Percentiles rank a stretch among this genome's conserved stretches.
phyloP scores from a whole-genome alignment of 352 stramenopile genomes.

The Globisporangium yorkense region DNA sequence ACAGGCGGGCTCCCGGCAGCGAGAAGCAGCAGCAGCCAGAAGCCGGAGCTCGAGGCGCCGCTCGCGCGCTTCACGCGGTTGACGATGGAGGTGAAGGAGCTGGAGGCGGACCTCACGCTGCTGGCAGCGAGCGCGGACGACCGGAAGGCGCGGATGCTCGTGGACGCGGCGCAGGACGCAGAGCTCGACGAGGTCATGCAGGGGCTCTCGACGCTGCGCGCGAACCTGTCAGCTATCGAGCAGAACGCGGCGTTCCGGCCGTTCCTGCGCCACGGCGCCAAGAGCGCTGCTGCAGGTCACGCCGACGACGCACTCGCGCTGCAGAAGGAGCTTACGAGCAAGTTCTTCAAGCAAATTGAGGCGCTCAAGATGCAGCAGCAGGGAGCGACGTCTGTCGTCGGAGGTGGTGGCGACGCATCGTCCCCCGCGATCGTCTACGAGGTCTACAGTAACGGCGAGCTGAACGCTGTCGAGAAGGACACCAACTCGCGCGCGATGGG shows the following conservation, averaged over 20 bases:
- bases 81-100: slow-evolving; percentile 61
- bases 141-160: slow-evolving; percentile 44
- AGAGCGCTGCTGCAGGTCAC: slow-evolving; percentile 3
- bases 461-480: slow-evolving; percentile 62
- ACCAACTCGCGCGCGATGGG: slow-evolving; percentile 50
- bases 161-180: slow-evolving; percentile 61
- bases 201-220: slow-evolving; percentile 50
- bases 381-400: slow-evolving; percentile 7
- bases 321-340: slow-evolving; percentile 62
- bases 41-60: slow-evolving; percentile 47
- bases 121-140: slow-evolving; percentile 31
- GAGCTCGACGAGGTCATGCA: slow-evolving; percentile 62
- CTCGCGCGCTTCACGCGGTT: slow-evolving; percentile 66
- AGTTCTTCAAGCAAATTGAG: slow-evolving; percentile 70
- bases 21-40: slow-evolving; percentile 3
- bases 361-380: slow-evolving; percentile 38
- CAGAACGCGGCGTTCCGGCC: slow-evolving; percentile 49
- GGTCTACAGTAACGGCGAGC: slow-evolving; percentile 73
- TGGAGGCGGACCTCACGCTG: slow-evolving; percentile 56
- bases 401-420: neutral
- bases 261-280: slow-evolving; percentile 29
- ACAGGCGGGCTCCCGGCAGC: slow-evolving; percentile 5
- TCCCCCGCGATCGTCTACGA: slow-evolving; percentile 61
- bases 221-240: slow-evolving; percentile 56
- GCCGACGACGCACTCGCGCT: slow-evolving; percentile 41